phyloP scores from a whole-genome alignment of 2,329 filamentous ascomycete species.

The Arthrobotrys entomopaga region DNA sequence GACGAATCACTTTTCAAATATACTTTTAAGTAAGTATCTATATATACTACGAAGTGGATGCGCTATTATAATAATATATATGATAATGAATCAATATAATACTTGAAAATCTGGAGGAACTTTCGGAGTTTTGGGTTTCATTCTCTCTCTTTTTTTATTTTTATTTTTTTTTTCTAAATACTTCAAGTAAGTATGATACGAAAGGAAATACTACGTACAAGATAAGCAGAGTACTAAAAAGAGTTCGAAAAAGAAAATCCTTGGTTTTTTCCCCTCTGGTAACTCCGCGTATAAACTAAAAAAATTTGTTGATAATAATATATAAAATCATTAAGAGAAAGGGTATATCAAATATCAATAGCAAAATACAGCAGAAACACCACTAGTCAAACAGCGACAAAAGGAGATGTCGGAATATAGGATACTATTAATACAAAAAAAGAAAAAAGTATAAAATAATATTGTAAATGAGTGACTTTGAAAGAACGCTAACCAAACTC shows the following conservation, averaged over 20 bases:
- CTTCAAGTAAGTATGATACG: background rate
- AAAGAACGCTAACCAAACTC: constrained; percentile 43
- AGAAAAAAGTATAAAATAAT: constrained; percentile 19
- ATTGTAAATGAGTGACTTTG: constrained; percentile 22
- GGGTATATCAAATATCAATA: constrained; percentile 29
- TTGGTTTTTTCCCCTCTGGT: constrained; percentile 7
- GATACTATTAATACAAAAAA: constrained; percentile 38
- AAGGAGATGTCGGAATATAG: constrained; percentile 1
- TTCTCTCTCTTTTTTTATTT: constrained; percentile 1
- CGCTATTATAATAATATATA: too few species aligned
- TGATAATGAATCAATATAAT: too few species aligned
- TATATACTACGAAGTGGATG: too few species aligned
- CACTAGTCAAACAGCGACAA: constrained; percentile 9
- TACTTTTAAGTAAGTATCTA: too few species aligned
- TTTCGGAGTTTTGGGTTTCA: too few species aligned
- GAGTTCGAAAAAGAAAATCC: constrained; percentile 1
- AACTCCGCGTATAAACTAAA: constrained; percentile 34
- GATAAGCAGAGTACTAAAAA: background rate
- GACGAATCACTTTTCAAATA: too few species aligned
- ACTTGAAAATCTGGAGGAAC: too few species aligned
- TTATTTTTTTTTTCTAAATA: constrained; percentile 6
- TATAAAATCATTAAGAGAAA: constrained; percentile 22
- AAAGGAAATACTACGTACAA: background rate
- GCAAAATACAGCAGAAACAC: constrained; percentile 19
- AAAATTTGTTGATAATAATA: constrained; percentile 9